These are phyloP conservation scores for Starmerella apis DNA, from an alignment of 805 yeast species.

Conservation along the genomic window DNA sequence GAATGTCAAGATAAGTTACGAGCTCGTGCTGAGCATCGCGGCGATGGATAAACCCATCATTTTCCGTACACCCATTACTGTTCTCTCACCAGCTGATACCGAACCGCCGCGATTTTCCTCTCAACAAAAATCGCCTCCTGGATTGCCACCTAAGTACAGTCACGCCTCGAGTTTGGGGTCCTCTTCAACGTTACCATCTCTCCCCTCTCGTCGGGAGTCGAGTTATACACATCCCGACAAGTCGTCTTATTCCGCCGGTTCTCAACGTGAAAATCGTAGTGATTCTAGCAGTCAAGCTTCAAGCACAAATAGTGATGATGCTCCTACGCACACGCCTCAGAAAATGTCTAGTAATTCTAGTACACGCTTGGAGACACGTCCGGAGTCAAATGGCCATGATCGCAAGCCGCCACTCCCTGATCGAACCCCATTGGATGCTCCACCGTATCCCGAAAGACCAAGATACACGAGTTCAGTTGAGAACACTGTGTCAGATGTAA, in stretches of 20 bases:
- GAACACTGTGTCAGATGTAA: too few species aligned
- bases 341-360: too few species aligned
- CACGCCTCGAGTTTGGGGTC: background rate
- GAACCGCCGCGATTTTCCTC: background rate
- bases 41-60: background rate
- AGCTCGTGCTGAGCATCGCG: background rate
- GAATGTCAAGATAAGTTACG: background rate
- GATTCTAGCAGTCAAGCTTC: too few species aligned
- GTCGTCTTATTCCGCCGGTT: background rate
- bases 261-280: too few species aligned
- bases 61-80: conserved; percentile 1
- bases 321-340: too few species aligned
- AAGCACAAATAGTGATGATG: too few species aligned
- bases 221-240: background rate
- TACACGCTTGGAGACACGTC: background rate
- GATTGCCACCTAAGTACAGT: background rate
- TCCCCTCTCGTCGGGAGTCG: background rate
- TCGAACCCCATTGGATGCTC: too few species aligned
- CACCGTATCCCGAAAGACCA: background rate
- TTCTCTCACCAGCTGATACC: conserved; percentile 1
- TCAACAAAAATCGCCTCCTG: background rate
- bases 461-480: too few species aligned
- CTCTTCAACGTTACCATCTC: background rate
- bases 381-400: background rate
- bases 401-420: background rate